These are phyloP conservation scores for Cystobasidium sp. DNA, from an alignment of 1,284 basidiomycete genomes.

Conservation along the genomic window DNA sequence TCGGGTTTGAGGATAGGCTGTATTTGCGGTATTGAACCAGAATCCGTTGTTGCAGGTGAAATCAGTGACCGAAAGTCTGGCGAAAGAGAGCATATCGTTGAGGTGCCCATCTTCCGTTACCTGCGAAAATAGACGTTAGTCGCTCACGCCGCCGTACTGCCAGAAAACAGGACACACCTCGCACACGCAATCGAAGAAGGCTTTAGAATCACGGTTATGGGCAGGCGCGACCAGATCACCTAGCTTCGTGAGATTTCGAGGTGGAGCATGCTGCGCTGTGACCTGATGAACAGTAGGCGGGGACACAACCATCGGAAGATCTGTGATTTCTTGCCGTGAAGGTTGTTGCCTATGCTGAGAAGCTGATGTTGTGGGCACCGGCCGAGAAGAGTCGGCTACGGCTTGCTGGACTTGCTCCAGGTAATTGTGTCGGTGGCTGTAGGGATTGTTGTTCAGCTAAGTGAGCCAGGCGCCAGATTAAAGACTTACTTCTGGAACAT, in stretches of 20 bases:
- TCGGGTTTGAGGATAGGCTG: conserved; percentile 9
- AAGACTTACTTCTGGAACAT: neutral
- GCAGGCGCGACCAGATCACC: neutral
- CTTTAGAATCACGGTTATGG: neutral
- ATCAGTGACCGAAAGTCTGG: conserved; percentile 21
- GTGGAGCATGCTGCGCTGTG: too few relatives aligned
- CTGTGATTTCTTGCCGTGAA: too few relatives aligned
- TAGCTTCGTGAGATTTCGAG: neutral
- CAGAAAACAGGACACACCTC: conserved; percentile 4
- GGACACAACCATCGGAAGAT: too few relatives aligned
- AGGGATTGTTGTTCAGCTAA: too few relatives aligned
- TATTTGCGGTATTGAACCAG: conserved; percentile 6
- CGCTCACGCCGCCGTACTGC: neutral
- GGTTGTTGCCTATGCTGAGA: too few relatives aligned
- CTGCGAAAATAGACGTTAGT: neutral
- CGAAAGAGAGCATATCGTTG: neutral
- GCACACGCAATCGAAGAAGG: conserved; percentile 19
- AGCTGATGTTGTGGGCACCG: too few relatives aligned
- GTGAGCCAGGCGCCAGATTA: neutral
- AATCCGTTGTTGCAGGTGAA: conserved; percentile 14
- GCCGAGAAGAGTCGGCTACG: too few relatives aligned
- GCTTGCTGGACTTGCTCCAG: too few relatives aligned
- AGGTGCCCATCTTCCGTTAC: conserved; percentile 1
- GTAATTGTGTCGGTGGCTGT: too few relatives aligned
- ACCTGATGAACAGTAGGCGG: too few relatives aligned